phyloP scores from a whole-genome alignment of 2,329 filamentous ascomycete species.

The Paecilomyces niveus region DNA sequence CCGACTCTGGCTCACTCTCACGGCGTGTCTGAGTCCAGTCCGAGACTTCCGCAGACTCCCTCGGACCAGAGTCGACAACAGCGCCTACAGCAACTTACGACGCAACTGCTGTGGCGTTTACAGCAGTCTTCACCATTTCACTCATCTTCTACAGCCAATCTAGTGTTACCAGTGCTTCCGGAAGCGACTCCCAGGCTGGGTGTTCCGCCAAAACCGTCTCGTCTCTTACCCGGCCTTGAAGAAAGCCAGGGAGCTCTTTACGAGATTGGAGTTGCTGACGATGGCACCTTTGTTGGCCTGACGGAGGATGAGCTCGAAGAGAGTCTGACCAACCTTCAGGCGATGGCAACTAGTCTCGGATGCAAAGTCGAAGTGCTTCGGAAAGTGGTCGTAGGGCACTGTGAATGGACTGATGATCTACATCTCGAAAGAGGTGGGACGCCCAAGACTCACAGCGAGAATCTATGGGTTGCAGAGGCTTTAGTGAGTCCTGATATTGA shows the following conservation, averaged over 20 bases:
- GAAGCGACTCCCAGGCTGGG: constrained; percentile 55
- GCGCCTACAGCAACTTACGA: constrained; percentile 83
- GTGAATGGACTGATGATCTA: constrained; percentile 49
- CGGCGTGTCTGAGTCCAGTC: constrained; percentile 23
- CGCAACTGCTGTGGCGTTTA: constrained; percentile 86
- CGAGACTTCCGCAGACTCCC: constrained; percentile 36
- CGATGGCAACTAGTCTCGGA: constrained; percentile 89
- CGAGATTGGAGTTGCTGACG: constrained; percentile 92
- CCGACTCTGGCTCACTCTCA: constrained; percentile 15
- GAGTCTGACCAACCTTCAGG: constrained; percentile 72
- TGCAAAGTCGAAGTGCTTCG: constrained; percentile 77
- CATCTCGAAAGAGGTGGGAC: constrained; percentile 12
- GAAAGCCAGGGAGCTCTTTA: constrained; percentile 91
- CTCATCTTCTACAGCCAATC: constrained; percentile 66
- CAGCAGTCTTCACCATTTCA: constrained; percentile 94
- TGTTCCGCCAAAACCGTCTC: constrained; percentile 45
- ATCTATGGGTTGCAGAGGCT: constrained; percentile 83
- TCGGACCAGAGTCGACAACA: constrained; percentile 70
- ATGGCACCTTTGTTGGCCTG: constrained; percentile 82
- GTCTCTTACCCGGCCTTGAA: constrained; percentile 67
- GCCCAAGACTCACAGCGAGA: constrained; percentile 36
- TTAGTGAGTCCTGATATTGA: constrained; percentile 69
- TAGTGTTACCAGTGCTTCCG: constrained; percentile 68
- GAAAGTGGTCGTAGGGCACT: constrained; percentile 76
- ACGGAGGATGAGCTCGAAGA: constrained; percentile 88